A percentile compares a stretch with the other conserved stretches of the same genome.
Evolutionary conservation across 2,329 filamentous ascomycete genomes (phyloP).

Genomic region (Aspergillus awamori): DNA sequence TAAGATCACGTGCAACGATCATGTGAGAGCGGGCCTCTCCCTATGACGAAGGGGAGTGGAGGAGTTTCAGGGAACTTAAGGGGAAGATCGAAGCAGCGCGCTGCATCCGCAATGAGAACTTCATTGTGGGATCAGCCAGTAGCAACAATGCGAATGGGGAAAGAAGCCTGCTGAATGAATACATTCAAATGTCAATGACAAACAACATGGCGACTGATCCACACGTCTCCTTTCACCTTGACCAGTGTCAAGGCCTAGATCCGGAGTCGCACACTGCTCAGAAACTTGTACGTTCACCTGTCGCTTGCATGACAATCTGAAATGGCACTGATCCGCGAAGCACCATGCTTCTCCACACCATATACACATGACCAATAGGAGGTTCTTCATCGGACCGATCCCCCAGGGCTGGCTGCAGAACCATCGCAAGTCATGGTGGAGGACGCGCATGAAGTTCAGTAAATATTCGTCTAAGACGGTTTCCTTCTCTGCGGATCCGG

Average conservation of each 20-base stretch:
- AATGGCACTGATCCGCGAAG: constrained; percentile 33
- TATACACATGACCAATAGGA: constrained; percentile 62
- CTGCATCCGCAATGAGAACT: too few relatives aligned
- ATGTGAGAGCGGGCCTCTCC: too few relatives aligned
- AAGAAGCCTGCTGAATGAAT: too few relatives aligned
- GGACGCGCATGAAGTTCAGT: constrained; percentile 44
- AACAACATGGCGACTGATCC: constrained; percentile 24
- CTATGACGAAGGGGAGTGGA: too few relatives aligned
- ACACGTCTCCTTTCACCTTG: constrained; percentile 23
- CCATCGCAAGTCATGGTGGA: constrained; percentile 67
- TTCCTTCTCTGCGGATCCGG: constrained; percentile 56
- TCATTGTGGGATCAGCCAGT: too few relatives aligned
- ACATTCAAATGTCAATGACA: constrained; percentile 15
- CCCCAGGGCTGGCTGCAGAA: constrained; percentile 67
- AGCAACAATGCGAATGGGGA: too few relatives aligned
- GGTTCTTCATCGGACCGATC: constrained; percentile 68
- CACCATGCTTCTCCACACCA: constrained; percentile 65
- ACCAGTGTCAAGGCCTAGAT: constrained; percentile 42
- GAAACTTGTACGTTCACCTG: constrained; percentile 50
- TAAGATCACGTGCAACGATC: too few relatives aligned
- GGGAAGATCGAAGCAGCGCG: too few relatives aligned
- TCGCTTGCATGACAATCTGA: background rate
- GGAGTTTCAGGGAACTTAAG: too few relatives aligned
- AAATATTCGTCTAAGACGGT: constrained; percentile 52
- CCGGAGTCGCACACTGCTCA: constrained; percentile 35